Evolutionary conservation across 148 eudicot species (phyloP), one percentile per base, ranked within the genome.

Genomic region (Rhododendron kiyosumense): DNA sequence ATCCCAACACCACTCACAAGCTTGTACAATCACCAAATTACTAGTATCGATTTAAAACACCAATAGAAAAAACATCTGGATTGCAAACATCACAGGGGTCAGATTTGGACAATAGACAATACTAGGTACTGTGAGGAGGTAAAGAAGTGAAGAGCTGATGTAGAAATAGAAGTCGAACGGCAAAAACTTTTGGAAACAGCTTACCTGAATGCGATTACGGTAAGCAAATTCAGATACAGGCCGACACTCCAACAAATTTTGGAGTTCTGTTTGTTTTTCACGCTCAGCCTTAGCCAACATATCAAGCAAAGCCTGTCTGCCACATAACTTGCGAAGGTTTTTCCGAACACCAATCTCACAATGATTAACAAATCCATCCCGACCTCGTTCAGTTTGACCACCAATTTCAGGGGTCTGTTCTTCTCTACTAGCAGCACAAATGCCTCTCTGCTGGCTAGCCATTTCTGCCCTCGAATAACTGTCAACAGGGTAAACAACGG

Each of bases 121-220:
- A 83, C 1, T 26, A 69, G 63, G n/a, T n/a, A 46, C 38, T 9
- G 54, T 34, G 18, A 67, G 17, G 41, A 24, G 69, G 83, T 54
- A 46, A 81, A 48, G 1, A 22, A 61, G 14, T 17, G 48, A 48
- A 69, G 49, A 81, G 38, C 4, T 34, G 69, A 73, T 26, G n/a
- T 1, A 81, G 46, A 57, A 73, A n/a, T 17, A 43, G 11, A 82
- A 76, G 9, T 22, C 26, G 6, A 77, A 49, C 4, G 3, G 1
- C 4, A 30, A 61, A 5, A 14, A 61, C 15, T 69, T 81, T 79
- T 6, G 12, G 45, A 14, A 49, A 57, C 74, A 82, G 65, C 90
- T 85, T 74, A 94, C 98, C 96, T 96, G 99, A 86, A 96, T 94
- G 34, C 99, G 96, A 79, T 93, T 95, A 38, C 99, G 97, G 81